phyloP scores from a whole-genome alignment of 208 protist genomes.

The Trypanosoma platydactyli region DNA sequence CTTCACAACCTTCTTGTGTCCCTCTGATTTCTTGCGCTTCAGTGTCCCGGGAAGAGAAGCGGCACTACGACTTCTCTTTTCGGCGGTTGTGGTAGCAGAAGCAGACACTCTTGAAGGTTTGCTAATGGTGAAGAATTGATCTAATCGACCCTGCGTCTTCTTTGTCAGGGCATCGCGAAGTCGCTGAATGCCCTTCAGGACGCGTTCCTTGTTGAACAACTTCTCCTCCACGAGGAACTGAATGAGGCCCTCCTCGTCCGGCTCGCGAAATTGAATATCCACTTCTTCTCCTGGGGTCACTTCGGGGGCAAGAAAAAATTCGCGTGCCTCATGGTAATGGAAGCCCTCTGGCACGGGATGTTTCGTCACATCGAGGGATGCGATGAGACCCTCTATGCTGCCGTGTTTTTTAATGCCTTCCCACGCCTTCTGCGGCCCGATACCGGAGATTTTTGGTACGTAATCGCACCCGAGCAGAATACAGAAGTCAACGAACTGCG shows the following conservation, averaged over 20 bases:
- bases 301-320: slow-evolving; percentile 93
- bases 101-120: slow-evolving; percentile 14
- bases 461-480: slow-evolving; percentile 99
- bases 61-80: slow-evolving; percentile 54
- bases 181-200: slow-evolving; percentile 81
- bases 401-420: slow-evolving; percentile 95
- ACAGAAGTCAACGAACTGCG: slow-evolving; percentile 98
- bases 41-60: slow-evolving; percentile 64
- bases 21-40: slow-evolving; percentile 44
- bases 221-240: slow-evolving; percentile 98
- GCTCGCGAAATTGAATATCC: slow-evolving; percentile 94
- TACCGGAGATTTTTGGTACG: slow-evolving; percentile 96
- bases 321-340: slow-evolving; percentile 84
- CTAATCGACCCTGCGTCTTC: slow-evolving; percentile 89
- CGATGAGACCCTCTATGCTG: slow-evolving; percentile 95
- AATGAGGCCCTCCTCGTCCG: slow-evolving; percentile 97
- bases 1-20: slow-evolving; percentile 86
- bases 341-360: slow-evolving; percentile 88
- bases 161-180: slow-evolving; percentile 63
- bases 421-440: slow-evolving; percentile 96
- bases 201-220: slow-evolving; percentile 94
- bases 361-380: slow-evolving; percentile 88
- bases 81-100: slow-evolving; percentile 23
- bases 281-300: slow-evolving; percentile 74
- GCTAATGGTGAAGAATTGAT: slow-evolving; percentile 86